phyloP scores from a whole-genome alignment of 176 grass and related monocot genomes.

The Panicum miliaceum region DNA sequence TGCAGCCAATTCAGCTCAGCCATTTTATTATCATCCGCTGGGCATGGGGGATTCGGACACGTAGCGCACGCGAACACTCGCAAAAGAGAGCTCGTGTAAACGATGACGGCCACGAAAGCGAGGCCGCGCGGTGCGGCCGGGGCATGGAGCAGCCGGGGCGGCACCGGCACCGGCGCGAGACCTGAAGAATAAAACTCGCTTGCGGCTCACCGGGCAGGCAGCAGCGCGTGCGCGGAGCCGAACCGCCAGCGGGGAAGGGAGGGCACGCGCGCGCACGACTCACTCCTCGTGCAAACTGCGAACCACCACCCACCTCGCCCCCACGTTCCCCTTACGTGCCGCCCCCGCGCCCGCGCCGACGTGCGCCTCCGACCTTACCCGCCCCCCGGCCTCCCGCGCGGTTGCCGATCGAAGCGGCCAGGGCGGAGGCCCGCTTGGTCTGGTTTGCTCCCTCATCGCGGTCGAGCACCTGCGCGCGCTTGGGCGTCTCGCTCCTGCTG shows the following conservation, averaged over 20 bases:
- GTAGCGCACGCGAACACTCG: neutral
- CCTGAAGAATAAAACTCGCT: neutral
- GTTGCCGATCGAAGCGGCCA: constrained; percentile 28
- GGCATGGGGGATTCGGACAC: neutral
- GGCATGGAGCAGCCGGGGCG: neutral
- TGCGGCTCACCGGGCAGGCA: neutral
- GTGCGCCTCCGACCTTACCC: neutral
- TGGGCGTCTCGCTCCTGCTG: no score
- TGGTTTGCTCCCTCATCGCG: no score
- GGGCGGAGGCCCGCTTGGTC: neutral
- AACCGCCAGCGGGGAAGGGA: neutral
- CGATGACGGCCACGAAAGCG: neutral
- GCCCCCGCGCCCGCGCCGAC: neutral
- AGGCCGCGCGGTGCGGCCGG: neutral
- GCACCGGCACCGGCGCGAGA: neutral
- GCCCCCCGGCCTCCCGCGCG: neutral
- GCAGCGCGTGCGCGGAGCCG: neutral
- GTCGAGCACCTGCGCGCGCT: no score
- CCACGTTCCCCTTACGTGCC: constrained; percentile 18
- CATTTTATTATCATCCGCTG: neutral
- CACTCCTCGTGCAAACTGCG: constrained; percentile 15
- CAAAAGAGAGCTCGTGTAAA: no score
- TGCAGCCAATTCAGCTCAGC: neutral
- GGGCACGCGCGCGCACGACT: neutral
- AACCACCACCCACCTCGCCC: neutral